Conservation (phyloP, 176 grass and related monocot genomes). For the Aegilops sharonensis region DNA sequence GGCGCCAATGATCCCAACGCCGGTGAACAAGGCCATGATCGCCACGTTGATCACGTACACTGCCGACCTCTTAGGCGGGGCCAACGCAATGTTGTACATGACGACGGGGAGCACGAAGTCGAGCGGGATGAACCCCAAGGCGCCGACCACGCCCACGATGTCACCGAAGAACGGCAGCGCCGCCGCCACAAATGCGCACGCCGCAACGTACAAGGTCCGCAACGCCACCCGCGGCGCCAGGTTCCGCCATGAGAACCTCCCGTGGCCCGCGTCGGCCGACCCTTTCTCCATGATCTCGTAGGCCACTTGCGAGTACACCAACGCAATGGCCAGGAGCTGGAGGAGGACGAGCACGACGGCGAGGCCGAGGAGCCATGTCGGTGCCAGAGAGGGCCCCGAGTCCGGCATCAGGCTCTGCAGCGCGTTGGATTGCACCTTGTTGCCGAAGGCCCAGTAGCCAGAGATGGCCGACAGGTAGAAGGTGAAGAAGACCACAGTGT, state of each 20-base stretch:
- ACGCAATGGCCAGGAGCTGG: slow-evolving; percentile 73
- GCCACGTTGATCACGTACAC: slow-evolving; percentile 44
- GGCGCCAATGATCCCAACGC: slow-evolving; percentile 66
- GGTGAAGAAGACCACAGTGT: slow-evolving; percentile 50
- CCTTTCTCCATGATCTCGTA: slow-evolving; percentile 96
- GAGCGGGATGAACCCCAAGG: slow-evolving; percentile 78
- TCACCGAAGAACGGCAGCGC: slow-evolving; percentile 92
- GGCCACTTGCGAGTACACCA: slow-evolving; percentile 90
- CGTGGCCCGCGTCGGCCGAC: slow-evolving; percentile 51
- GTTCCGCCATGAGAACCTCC: slow-evolving; percentile 65
- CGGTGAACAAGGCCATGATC: slow-evolving; percentile 66
- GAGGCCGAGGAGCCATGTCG: slow-evolving; percentile 74
- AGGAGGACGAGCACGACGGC: slow-evolving; percentile 69
- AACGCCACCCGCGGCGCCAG: slow-evolving; percentile 57
- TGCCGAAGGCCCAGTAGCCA: slow-evolving; percentile 85
- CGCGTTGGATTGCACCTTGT: slow-evolving; percentile 55
- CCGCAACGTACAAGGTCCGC: slow-evolving; percentile 54
- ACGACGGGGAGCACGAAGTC: slow-evolving; percentile 82
- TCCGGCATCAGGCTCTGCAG: slow-evolving; percentile 75
- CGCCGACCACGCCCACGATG: slow-evolving; percentile 66
- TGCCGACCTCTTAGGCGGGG: slow-evolving; percentile 35
- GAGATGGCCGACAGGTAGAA: slow-evolving; percentile 73
- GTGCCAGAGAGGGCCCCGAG: slow-evolving; percentile 56
- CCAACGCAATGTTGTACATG: slow-evolving; percentile 79
- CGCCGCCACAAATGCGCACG: slow-evolving; percentile 62